These are phyloP conservation scores for Pichia cephalocereana DNA, from an alignment of 805 yeast species.

Conservation along the genomic window DNA sequence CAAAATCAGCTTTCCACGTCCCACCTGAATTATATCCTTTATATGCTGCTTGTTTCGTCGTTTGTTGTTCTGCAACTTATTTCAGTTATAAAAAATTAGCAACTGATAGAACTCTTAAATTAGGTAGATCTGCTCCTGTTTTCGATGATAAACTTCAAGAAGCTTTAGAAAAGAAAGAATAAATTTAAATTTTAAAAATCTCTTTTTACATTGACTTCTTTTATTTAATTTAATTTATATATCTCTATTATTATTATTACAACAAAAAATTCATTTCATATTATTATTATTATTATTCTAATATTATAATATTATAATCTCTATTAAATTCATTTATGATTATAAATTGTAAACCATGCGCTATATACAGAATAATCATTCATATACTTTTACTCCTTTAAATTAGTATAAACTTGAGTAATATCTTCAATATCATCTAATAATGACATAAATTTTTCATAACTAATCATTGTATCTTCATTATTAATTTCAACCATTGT, in stretches of 20 bases:
- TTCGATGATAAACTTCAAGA: conserved; percentile 29
- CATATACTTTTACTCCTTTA: too few species aligned
- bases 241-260: background rate
- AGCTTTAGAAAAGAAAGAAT: conserved; percentile 23
- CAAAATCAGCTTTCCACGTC: conserved; percentile 20
- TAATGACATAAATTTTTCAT: conserved; percentile 47
- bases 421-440: conserved; percentile 82
- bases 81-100: conserved; percentile 44
- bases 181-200: background rate
- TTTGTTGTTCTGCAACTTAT: conserved; percentile 37
- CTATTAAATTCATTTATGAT: background rate
- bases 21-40: conserved; percentile 55
- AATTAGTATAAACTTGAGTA: conserved; percentile 67
- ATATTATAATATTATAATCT: too few species aligned
- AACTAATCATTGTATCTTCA: conserved; percentile 41
- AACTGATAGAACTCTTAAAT: conserved; percentile 40
- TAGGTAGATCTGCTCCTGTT: conserved; percentile 39
- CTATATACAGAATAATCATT: conserved; percentile 1
- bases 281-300: too few species aligned
- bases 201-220: background rate
- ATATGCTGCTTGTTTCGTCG: conserved; percentile 48
- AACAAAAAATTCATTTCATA: too few species aligned
- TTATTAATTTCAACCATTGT: conserved; percentile 44
- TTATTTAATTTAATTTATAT: background rate
- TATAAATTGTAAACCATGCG: too few species aligned